Base-by-base conservation (phyloP, 2,329 filamentous ascomycete species). In the Hymenoscyphus linearis region DNA sequence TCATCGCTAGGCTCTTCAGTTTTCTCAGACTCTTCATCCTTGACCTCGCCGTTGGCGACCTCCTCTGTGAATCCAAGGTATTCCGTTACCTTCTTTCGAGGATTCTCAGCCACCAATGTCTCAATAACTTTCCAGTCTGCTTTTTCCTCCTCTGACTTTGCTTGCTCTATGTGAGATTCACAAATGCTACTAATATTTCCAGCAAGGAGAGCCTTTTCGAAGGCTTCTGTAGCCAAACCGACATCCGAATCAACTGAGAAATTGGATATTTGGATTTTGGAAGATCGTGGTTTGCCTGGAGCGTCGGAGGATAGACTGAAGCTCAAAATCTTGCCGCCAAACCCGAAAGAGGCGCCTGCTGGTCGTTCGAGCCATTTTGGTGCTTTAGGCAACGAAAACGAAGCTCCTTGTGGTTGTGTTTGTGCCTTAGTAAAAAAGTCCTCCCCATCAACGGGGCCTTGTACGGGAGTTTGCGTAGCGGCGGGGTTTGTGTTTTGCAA, bases 361-460 rank as follows among this genome's bases (percentile, higher is more conserved):
- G 93, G 93, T 59, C 89, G 84, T 75, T 96, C 87, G 50, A 95
- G 82, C 95, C 95, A 99, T 68, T 87, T 93, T 0, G 95, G 96
- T 1, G 95, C 88, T 72, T 91, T 92, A 55, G 82, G 80, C 52
- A 99, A 80, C 2, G 91, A 91, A 79, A 98, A 99, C 2, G 90
- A 92, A 27, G 90, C 90, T 25, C 88, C 90, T 74, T 97, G 93
- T 2, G 93, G 91, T 71, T 97, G 91, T 6, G 88, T 90, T 74
- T 96, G 93, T 12, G 93, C 93, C 74, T 91, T 93, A 14, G 90
- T 89, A 72, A 99, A 99, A 80, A 99, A 99, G 71, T 98, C 95
- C 71, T 96, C 95, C 55, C 90, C 93, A 71, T 97, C 91, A 35
- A 95, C 77, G 58, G 85, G 85, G 68, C 81, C 85, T 69, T 90